Conservation (phyloP, 257 asterid genomes). For the Paraleonurus japonicus region DNA sequence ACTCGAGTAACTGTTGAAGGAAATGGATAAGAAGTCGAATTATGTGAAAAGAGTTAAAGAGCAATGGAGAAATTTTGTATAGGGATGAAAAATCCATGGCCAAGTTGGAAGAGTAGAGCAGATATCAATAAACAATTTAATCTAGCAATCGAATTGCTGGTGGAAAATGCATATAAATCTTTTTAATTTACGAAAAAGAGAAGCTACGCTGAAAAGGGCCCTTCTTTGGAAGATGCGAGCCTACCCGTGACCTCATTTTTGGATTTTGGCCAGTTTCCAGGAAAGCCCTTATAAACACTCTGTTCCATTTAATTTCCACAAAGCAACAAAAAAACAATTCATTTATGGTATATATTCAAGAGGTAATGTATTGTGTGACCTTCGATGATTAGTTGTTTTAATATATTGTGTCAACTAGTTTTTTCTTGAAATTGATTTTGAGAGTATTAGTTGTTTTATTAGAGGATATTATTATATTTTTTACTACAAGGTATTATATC, state of each 20-base stretch:
- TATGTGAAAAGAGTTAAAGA: not conserved
- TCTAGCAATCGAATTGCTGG: not conserved
- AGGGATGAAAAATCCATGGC: not conserved
- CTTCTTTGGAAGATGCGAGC: conserved; percentile 21
- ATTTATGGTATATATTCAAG: too few relatives aligned
- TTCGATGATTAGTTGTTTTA: too few relatives aligned
- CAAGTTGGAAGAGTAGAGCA: not conserved
- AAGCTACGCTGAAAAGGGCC: not conserved
- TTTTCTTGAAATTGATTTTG: too few relatives aligned
- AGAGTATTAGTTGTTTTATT: too few relatives aligned
- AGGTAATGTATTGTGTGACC: too few relatives aligned
- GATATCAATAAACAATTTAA: not conserved
- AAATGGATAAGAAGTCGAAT: not conserved
- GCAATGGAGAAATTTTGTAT: not conserved
- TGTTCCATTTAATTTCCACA: conserved; percentile 27
- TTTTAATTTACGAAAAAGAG: not conserved
- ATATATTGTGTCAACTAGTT: too few relatives aligned
- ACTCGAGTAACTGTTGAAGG: too few relatives aligned
- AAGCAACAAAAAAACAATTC: conserved; percentile 19
- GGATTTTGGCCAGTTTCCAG: conserved; percentile 44
- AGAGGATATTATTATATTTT: too few relatives aligned
- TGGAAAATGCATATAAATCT: not conserved
- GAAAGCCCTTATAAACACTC: conserved; percentile 10
- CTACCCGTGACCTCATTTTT: conserved; percentile 51
- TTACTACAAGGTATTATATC: too few relatives aligned